These are phyloP conservation scores for Tausonia pullulans DNA, from an alignment of 1,284 basidiomycete genomes.

Conservation along the genomic window DNA sequence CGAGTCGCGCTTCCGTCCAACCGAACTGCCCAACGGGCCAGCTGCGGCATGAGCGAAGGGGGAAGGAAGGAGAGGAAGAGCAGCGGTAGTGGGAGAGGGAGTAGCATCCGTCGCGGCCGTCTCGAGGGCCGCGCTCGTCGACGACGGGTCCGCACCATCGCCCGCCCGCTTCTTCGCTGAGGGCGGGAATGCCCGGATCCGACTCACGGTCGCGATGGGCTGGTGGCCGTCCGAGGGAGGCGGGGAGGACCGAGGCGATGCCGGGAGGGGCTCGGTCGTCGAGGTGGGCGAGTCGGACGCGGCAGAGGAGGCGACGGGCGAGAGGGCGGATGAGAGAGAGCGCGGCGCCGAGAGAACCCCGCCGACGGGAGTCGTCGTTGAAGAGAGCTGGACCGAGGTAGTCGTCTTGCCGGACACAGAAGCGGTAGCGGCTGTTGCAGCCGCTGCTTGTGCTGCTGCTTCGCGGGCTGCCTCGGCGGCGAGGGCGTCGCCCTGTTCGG, in stretches of 20 bases:
- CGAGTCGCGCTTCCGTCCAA: background rate
- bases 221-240: background rate
- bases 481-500: too few species aligned
- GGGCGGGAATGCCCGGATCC: background rate
- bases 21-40: background rate
- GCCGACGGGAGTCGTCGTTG: background rate
- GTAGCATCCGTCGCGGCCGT: too few species aligned
- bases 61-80: background rate
- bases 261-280: constrained; percentile 9
- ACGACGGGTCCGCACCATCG: background rate
- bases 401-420: background rate
- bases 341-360: background rate
- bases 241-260: background rate
- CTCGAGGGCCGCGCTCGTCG: background rate
- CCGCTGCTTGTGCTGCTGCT: background rate
- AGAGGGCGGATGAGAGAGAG: constrained; percentile 15
- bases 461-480: background rate
- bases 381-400: background rate
- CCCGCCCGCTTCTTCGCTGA: background rate
- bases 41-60: background rate
- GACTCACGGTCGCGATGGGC: background rate
- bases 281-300: constrained; percentile 3
- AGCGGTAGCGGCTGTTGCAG: background rate
- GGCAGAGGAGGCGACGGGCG: constrained; percentile 5
- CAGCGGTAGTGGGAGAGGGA: background rate